These are phyloP conservation scores for Stachybotrys elegans DNA, from an alignment of 2,329 filamentous ascomycete species.

Conservation along the genomic window DNA sequence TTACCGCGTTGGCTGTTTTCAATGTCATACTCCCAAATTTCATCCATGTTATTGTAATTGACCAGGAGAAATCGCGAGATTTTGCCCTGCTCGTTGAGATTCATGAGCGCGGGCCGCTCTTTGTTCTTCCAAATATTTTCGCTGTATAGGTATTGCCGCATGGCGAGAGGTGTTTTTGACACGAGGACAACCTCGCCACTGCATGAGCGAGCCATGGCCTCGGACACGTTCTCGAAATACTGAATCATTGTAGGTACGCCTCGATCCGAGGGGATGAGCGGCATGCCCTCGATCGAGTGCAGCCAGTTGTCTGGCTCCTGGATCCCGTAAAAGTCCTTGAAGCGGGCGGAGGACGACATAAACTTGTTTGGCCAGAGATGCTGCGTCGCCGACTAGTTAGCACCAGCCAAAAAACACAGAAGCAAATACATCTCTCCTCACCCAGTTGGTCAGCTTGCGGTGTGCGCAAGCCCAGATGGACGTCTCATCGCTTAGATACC, in stretches of 20 bases:
- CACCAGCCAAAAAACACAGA: background rate
- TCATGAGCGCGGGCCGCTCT: background rate
- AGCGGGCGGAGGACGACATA: background rate
- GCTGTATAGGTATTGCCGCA: background rate
- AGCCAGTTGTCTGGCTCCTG: background rate
- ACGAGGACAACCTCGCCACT: slow-evolving; percentile 1
- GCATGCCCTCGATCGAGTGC: background rate
- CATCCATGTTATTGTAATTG: background rate
- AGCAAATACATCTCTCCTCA: too few relatives aligned
- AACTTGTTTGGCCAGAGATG: background rate
- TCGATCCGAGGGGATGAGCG: background rate
- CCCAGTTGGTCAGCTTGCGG: background rate
- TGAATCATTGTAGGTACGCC: background rate
- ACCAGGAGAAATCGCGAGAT: background rate
- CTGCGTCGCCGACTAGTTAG: background rate
- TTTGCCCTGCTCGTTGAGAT: background rate
- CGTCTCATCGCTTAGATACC: background rate
- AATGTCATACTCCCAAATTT: background rate
- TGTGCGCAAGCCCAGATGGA: background rate
- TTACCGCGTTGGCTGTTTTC: background rate
- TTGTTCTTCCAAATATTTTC: background rate
- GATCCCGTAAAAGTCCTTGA: background rate
- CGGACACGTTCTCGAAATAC: background rate
- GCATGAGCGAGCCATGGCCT: background rate
- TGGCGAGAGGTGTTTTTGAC: background rate